phyloP scores from a whole-genome alignment of 2,329 filamentous ascomycete genomes.

The Peltaster fructicola region DNA sequence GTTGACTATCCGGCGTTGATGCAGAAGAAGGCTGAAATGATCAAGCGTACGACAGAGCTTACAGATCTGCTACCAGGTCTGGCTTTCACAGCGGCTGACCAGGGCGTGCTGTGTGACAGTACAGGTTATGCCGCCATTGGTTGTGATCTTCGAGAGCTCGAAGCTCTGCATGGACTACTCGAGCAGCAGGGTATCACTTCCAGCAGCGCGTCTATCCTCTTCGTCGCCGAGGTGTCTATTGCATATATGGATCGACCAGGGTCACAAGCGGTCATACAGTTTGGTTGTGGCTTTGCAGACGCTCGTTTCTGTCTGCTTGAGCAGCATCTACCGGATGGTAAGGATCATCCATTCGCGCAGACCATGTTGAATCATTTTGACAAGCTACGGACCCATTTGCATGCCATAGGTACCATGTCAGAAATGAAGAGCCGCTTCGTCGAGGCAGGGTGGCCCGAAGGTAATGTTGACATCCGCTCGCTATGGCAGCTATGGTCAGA shows the following conservation, averaged over 20 bases:
- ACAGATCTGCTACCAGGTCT: slow-evolving; percentile 28
- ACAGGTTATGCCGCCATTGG: slow-evolving; percentile 61
- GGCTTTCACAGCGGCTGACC: slow-evolving; percentile 19
- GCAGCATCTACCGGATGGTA: slow-evolving; percentile 65
- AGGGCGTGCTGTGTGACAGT: slow-evolving; percentile 42
- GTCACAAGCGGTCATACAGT: slow-evolving; percentile 57
- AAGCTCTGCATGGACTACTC: slow-evolving; percentile 41
- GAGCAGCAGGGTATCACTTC: slow-evolving; percentile 39
- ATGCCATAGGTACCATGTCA: slow-evolving; percentile 46
- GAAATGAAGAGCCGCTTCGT: slow-evolving; percentile 53
- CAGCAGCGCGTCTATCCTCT: slow-evolving; percentile 43
- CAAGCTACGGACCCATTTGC: slow-evolving; percentile 63
- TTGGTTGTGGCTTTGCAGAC: slow-evolving; percentile 54
- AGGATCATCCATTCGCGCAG: slow-evolving; percentile 62
- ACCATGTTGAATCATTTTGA: slow-evolving; percentile 76
- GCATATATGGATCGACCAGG: slow-evolving; percentile 69
- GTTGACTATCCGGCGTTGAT: slow-evolving; percentile 75
- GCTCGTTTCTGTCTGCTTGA: slow-evolving; percentile 76
- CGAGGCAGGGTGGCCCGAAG: slow-evolving; percentile 45
- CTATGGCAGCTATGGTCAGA: slow-evolving; percentile 75
- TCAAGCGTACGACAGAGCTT: slow-evolving; percentile 46
- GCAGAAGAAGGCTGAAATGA: slow-evolving; percentile 50
- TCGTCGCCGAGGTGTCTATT: slow-evolving; percentile 76
- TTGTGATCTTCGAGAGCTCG: slow-evolving; percentile 58
- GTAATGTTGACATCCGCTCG: slow-evolving; percentile 39